Evolutionary conservation across 768 basidiomycete genomes (phyloP), one percentile per base, ranked within the genome.

Genomic region (Leucocoprinus sp.): DNA sequence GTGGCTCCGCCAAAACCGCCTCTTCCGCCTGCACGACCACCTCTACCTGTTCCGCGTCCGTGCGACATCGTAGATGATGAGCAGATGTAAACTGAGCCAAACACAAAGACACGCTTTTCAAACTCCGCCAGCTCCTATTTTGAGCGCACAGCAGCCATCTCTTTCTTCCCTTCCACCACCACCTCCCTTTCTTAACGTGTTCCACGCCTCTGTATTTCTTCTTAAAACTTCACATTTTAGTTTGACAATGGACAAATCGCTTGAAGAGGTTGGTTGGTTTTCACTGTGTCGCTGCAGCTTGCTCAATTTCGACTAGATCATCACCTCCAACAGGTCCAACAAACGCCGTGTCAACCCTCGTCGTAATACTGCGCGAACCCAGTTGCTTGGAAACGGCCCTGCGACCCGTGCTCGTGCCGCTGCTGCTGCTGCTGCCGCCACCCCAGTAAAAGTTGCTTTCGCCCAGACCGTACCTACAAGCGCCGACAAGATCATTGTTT

Each of bases 401-500:
- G 66, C 63, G 33, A 64, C 74, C 31, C 76, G 77, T 44, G 76
- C 76, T 15, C 39, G 50, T 15, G 42, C 31, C 76, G 22, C 38
- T 19, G 33, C 36, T 9, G 33, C 63, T 34, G 67, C 66, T 22
- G 74, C 67, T 8, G 57, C 66, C 15, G 75, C 66, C n/a, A 60
- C 67, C 15, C 61, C 66, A 34, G 68, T 65, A 29, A 63, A 62
- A 24, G 67, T 66, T 11, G 65, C 68, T 15, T 68, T 70, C 26
- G 55, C 72, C 8, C 50, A 72, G 15, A 64, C 74, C 37, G 59
- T 47, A 17, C 45, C 45, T 14, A 12, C 37, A 15, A 47, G 70
- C 5, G 73, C 89, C 1, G 82, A 88, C 62, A 98, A 97, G 70
- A 93, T 98, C 54, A 90, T 98, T 56, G 90, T 99, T 44, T 91